Evolutionary conservation across 1,284 basidiomycete species (phyloP).

Genomic region (Naganishia liquefaciens): DNA sequence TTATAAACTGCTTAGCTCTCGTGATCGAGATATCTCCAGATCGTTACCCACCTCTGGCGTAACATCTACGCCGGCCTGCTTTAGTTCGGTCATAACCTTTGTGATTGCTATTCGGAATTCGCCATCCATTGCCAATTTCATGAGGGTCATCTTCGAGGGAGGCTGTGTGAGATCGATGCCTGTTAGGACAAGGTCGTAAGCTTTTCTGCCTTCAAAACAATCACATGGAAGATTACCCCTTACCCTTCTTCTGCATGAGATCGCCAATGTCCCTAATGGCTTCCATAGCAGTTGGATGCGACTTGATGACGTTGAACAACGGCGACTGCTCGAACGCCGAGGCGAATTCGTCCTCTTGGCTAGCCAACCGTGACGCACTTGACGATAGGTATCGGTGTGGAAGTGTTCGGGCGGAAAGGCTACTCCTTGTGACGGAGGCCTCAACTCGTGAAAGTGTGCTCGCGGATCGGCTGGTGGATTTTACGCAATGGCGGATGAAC

Average conservation of each 20-base stretch:
- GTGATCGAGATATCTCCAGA: too few relatives aligned
- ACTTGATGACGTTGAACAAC: slow-evolving; percentile 23
- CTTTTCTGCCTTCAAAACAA: not conserved
- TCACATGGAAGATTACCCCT: not conserved
- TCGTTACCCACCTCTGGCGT: slow-evolving; percentile 20
- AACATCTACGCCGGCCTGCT: slow-evolving; percentile 28
- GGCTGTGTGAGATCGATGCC: slow-evolving; percentile 26
- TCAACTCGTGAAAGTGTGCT: not conserved
- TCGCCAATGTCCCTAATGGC: slow-evolving; percentile 28
- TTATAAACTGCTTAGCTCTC: not conserved
- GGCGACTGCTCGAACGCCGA: slow-evolving; percentile 20
- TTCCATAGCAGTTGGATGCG: slow-evolving; percentile 12
- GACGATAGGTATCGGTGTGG: not conserved
- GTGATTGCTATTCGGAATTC: slow-evolving; percentile 27
- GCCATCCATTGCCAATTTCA: slow-evolving; percentile 23
- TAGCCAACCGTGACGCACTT: not conserved
- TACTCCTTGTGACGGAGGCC: not conserved
- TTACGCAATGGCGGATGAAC: not conserved
- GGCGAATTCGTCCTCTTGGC: slow-evolving; percentile 17
- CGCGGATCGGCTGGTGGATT: not conserved
- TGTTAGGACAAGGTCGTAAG: not conserved
- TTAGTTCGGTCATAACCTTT: slow-evolving; percentile 29
- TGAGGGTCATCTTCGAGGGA: slow-evolving; percentile 29
- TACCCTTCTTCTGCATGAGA: slow-evolving; percentile 28
- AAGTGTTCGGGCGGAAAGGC: not conserved